Evolutionary conservation across 1,139 yeast species (phyloP), one percentile per base, ranked within the genome.

Genomic region (Geotrichum fermentans): DNA sequence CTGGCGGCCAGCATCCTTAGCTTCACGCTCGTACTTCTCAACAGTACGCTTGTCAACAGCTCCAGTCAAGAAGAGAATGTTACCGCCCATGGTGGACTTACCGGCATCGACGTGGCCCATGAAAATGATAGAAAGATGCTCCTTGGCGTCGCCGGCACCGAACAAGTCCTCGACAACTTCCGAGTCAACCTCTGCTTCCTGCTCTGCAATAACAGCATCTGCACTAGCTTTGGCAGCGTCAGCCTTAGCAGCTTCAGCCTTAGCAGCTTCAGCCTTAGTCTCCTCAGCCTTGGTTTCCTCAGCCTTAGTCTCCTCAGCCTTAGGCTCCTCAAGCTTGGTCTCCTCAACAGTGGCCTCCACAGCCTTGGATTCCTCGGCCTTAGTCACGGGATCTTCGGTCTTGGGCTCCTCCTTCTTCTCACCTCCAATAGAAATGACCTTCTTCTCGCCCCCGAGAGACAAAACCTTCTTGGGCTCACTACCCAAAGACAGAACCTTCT

Each of bases 21-120:
- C 98, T 71, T 92, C 99, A 69, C 92, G 82, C 73, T 94, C 97
- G 67, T 90, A 90, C 71, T 92, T 92, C 59, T 92, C 98, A 57
- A 94, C 94, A n/a, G 97, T 92, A 74, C 99, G 88, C 75, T 92
- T 92, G 71, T 92, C 98, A 52, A 92, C 98, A 42, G 97, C 87
- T 53, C 97, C 97, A 35, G 97, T 90, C 64, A 92, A 75, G 67
- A 77, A 92, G 58, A 92, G 78, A 61, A 92, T 75, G 70, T 92
- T 92, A 72, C 99, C 99, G 66, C 98, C 98, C 96, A 94, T 89
- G 56, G 99, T 92, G 49, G 97, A 88, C 71, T 92, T 92, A 67
- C 99, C 99, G 38, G 98, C 98, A 77, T 92, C 99, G 61, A 92
- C 99, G 67, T 92, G 99, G 60, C 99, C 99, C 97, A 92, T 94